Evolutionary conservation across 192 early-diverging fungal species (phyloP), one percentile per base, ranked within the genome.

Genomic region (Helicostylum pulchrum): DNA sequence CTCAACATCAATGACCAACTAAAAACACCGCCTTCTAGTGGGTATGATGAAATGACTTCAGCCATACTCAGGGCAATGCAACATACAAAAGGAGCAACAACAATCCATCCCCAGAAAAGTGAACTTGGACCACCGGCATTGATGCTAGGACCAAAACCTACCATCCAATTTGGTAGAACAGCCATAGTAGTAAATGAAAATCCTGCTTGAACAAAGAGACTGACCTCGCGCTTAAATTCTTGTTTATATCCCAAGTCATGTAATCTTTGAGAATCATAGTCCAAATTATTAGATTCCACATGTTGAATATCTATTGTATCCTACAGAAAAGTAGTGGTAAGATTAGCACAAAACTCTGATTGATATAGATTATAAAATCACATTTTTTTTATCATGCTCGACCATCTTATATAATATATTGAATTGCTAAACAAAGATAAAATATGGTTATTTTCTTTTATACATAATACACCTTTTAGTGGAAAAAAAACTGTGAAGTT

Each of bases 221-320:
- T 71, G 17, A 80, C 53, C 39, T 72, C 70, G 26, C 78, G 72
- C 60, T 80, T 77, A 57, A 80, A 65, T 48, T 80, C 78, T 62
- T 81, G 79, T 51, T 78, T 77, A 55, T 81, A 81, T 12, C 79
- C 79, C 31, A 81, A 68, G n/a, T 81, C 76, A 8, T 75, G 75
- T 31, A 81, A 71, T 53, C 74, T 77, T 54, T 64, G 42, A 17
- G 74, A 61, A 64, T 73, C 71, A 30, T 59, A 51, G 30, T 73
- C 71, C 47, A 64, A 26, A 2, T 55, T 7, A 26, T 53, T 54
- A 45, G 47, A 52, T 53, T 71, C 69, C 3, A 62, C 43, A 23
- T 70, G 61, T n/a, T 50, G 20, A 46, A 68, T 45, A 15, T 42
- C 39, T 11, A 42, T 5, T 52, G 31, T 39, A 4, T 10, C 36